Evolutionary conservation across 257 asterid genomes (phyloP).

Genomic region (Nicotiana tomentosiformis): DNA sequence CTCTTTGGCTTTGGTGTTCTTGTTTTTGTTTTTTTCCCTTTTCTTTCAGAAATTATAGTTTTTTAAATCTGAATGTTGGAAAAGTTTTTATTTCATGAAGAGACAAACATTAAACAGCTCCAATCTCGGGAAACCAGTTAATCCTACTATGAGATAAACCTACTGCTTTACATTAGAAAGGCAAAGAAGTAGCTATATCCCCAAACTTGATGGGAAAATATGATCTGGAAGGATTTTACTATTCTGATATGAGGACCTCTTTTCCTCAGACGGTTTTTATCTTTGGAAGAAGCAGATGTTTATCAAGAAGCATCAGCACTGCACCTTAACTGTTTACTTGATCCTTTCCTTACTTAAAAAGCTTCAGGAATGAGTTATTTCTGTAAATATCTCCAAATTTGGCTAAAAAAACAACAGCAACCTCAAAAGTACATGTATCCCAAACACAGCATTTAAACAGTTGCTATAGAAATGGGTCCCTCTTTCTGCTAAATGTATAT

Average conservation of each 20-base stretch:
- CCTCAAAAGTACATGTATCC: not conserved
- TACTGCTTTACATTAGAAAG: not conserved
- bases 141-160: not conserved
- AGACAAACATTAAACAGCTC: not conserved
- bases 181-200: not conserved
- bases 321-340: not conserved
- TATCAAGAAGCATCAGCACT: not conserved
- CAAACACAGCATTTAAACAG: not conserved
- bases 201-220: constrained; percentile 2
- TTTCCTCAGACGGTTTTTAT: not conserved
- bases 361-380: not conserved
- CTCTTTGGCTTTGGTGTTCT: not conserved
- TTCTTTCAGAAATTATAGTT: not conserved
- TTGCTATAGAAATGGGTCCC: not conserved
- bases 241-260: not conserved
- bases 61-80: not conserved
- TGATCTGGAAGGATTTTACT: not conserved
- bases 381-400: not conserved
- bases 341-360: not conserved
- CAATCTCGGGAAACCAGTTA: not conserved
- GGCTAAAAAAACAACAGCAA: not conserved
- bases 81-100: not conserved
- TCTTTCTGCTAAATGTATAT: not conserved
- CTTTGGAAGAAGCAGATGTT: not conserved
- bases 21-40: not conserved